A percentile compares a stretch with the other conserved stretches of the same genome.
Conservation (phyloP, 441 rosid species). For the Arabidopsis lyrata region DNA sequence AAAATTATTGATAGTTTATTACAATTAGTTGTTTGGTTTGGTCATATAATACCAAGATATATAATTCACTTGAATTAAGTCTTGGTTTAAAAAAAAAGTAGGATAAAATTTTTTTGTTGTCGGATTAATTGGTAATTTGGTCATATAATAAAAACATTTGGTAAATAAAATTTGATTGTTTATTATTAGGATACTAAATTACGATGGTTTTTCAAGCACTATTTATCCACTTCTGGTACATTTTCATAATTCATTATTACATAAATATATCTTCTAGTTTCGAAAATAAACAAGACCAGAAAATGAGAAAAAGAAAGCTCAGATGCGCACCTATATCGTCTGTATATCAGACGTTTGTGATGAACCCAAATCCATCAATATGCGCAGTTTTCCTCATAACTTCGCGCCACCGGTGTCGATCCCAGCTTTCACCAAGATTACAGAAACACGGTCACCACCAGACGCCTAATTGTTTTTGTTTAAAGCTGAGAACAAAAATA, state of each 20-base stretch:
- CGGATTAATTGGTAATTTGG: not conserved
- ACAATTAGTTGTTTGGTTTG: not conserved
- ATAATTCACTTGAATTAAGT: not conserved
- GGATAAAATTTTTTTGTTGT: not conserved
- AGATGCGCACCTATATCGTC: conserved; percentile 11
- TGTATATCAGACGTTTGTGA: not conserved
- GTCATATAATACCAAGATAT: not conserved
- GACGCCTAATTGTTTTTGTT: conserved; percentile 4
- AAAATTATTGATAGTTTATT: not conserved
- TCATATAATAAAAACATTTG: not conserved
- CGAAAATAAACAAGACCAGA: conserved; percentile 1
- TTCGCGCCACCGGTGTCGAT: rapidly evolving
- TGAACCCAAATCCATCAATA: conserved; percentile 6
- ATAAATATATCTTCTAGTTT: conserved; percentile 2
- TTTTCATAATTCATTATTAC: not conserved
- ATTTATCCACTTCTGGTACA: not conserved
- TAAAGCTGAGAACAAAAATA: not conserved
- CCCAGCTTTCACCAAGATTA: not conserved
- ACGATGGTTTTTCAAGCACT: not conserved
- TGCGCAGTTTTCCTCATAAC: not conserved
- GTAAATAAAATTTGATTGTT: not conserved
- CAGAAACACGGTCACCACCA: not conserved
- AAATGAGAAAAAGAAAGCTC: not conserved
- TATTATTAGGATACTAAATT: not conserved
- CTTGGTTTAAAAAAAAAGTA: not conserved